Percentiles rank a stretch among this genome's conserved stretches.
Conservation (phyloP, 805 yeast species). For the Lachancea sp. region DNA sequence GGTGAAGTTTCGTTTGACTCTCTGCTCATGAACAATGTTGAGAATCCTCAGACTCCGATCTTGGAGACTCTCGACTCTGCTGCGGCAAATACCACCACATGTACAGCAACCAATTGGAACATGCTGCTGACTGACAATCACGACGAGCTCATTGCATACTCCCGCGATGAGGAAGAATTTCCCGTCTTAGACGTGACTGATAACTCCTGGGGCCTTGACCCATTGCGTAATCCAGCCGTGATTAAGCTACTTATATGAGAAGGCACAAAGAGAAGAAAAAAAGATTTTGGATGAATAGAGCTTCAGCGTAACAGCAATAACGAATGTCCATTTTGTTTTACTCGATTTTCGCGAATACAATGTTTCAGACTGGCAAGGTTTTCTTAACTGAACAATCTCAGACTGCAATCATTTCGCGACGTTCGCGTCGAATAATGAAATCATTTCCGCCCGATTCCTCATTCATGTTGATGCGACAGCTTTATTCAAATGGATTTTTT, state of each 20-base stretch:
- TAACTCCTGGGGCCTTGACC: slow-evolving; percentile 34
- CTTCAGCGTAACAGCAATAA: no score
- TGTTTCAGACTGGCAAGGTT: not conserved
- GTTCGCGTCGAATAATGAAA: not conserved
- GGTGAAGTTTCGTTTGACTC: not conserved
- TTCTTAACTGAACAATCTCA: not conserved
- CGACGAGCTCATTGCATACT: not conserved
- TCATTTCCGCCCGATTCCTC: slow-evolving; percentile 1
- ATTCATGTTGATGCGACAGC: not conserved
- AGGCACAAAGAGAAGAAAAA: not conserved
- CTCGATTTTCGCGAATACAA: no score
- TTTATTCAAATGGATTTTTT: not conserved
- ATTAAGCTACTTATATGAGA: slow-evolving; percentile 23
- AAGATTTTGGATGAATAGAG: no score
- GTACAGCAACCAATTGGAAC: slow-evolving; percentile 8
- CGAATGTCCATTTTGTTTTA: no score
- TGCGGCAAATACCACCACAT: not conserved
- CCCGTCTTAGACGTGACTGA: slow-evolving; percentile 17
- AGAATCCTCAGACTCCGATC: not conserved
- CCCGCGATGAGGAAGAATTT: slow-evolving; percentile 7
- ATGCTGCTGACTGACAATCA: slow-evolving; percentile 7
- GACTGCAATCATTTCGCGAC: not conserved
- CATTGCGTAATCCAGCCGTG: slow-evolving; percentile 44
- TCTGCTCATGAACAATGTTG: not conserved
- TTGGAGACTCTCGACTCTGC: not conserved